These are phyloP conservation scores for Botryosphaeria dothidea DNA, from an alignment of 2,329 filamentous ascomycete species.

Conservation along the genomic window DNA sequence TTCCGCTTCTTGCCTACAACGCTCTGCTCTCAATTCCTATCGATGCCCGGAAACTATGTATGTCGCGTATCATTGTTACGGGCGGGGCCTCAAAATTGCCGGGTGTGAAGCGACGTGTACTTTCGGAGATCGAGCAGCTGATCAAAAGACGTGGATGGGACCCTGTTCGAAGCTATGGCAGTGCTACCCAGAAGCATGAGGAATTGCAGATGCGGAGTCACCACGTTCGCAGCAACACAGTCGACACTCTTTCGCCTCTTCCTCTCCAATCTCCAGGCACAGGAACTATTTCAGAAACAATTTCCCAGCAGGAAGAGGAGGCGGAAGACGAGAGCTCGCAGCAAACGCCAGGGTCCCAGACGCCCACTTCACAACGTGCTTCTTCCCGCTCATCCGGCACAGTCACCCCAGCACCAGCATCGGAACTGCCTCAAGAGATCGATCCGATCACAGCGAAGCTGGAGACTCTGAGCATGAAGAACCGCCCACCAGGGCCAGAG, in stretches of 20 bases:
- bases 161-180: conserved; percentile 68
- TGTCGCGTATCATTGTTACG: conserved; percentile 84
- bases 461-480: conserved; percentile 48
- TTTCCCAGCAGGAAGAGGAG: conserved; percentile 3
- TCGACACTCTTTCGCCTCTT: conserved; percentile 10
- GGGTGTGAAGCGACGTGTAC: conserved; percentile 74
- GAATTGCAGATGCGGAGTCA: conserved; percentile 20
- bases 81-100: conserved; percentile 79
- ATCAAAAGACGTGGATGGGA: conserved; percentile 75
- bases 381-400: conserved; percentile 16
- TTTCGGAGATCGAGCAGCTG: conserved; percentile 71
- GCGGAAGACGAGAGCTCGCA: background rate
- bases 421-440: conserved; percentile 49
- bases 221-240: conserved; percentile 2
- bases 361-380: background rate
- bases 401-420: conserved; percentile 31
- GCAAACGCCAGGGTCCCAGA: background rate
- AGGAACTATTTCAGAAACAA: background rate
- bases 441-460: conserved; percentile 63
- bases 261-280: background rate
- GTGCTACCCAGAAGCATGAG: conserved; percentile 43
- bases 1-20: conserved; percentile 76
- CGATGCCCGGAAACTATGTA: conserved; percentile 81
- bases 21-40: conserved; percentile 73
- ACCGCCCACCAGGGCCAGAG: conserved; percentile 47